Evolutionary conservation across 345 rosid genomes (phyloP), one percentile per base, ranked within the genome.

Genomic region (Corymbia maculata): DNA sequence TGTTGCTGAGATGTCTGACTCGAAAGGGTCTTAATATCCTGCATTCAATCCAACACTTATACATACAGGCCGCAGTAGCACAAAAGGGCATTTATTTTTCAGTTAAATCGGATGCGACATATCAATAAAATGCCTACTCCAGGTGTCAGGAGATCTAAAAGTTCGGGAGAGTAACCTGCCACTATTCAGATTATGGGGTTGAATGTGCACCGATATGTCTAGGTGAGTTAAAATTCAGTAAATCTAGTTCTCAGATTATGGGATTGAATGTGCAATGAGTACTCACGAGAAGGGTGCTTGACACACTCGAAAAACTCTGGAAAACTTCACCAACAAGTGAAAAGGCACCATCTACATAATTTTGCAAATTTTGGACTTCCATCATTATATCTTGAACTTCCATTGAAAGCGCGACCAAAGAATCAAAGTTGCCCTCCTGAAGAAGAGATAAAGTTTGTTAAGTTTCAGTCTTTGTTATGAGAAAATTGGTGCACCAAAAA

Each of bases 11-110:
- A 89, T 66, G 86, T 93, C 92, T 93, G 93, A 85, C 85, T 87
- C 89, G 93, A 89, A 86, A 90, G 88, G 86, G 86, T 87, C 92
- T 92, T 94, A 85, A 95, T 92, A n/a, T 96, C 97, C 99, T 97
- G 94, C 89, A 88, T 59, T 89, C 86, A 49, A 85, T 13, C 53
- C 3, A 47, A 85, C 44, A 51, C 86, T 85, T 51, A 42, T 12
- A 85, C 32, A 50, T 30, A 5, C 22, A 5, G 47, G 26, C 55
- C 44, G 30, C 64, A 36, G 3, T 42, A 42, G 82, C 82, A 42
- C 8, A 42, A 75, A 42, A 6, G 82, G 49, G 28, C 49, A 36
- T 42, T 75, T 19, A 75, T 42, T 75, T 75, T 70, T 75, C 82
- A 10, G 82, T 75, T 68, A 68, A 68, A 32, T 36, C 47, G 2